phyloP scores from a whole-genome alignment of 2,329 filamentous ascomycete species.

The Fusarium armeniacum region DNA sequence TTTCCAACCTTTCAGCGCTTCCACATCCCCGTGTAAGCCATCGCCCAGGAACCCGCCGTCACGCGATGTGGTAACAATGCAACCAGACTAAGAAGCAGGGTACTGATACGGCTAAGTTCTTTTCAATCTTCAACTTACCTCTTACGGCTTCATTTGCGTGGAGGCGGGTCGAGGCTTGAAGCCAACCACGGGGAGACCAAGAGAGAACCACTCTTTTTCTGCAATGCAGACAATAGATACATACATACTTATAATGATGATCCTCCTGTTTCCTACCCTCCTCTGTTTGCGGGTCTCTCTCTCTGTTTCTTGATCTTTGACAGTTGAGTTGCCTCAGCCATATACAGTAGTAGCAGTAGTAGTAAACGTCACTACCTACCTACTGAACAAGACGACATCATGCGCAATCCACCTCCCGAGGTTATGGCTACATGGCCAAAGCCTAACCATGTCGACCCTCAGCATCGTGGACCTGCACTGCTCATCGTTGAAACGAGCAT shows the following conservation, averaged over 20 bases:
- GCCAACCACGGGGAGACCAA: conserved; percentile 33
- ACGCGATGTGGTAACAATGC: conserved; percentile 35
- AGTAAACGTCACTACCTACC: conserved; percentile 5
- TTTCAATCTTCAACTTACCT: conserved; percentile 16
- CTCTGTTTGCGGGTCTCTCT: conserved; percentile 52
- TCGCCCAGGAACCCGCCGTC: conserved; percentile 45
- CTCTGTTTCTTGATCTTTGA: conserved; percentile 51
- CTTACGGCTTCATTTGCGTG: conserved; percentile 27
- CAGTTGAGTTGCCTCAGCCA: conserved; percentile 11
- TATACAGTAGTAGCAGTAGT: conserved; percentile 17
- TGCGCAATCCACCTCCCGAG: conserved; percentile 56
- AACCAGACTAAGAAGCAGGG: conserved; percentile 13
- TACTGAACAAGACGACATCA: conserved; percentile 27
- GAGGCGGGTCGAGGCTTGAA: conserved; percentile 41
- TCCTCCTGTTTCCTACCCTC: conserved; percentile 25
- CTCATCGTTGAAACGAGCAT: conserved; percentile 56
- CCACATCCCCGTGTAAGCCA: conserved; percentile 29
- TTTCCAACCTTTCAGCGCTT: conserved; percentile 1
- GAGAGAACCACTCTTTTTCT: conserved; percentile 2
- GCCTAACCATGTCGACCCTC: conserved; percentile 57
- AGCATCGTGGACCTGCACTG: conserved; percentile 55
- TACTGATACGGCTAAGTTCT: conserved; percentile 7
- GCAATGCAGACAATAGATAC: conserved; percentile 16
- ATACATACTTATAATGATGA: conserved; percentile 46
- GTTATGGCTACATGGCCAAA: conserved; percentile 56